Evolutionary conservation across 2,329 filamentous ascomycete genomes (phyloP), one percentile per base, ranked within the genome.

Genomic region (Phialophora chinensis): DNA sequence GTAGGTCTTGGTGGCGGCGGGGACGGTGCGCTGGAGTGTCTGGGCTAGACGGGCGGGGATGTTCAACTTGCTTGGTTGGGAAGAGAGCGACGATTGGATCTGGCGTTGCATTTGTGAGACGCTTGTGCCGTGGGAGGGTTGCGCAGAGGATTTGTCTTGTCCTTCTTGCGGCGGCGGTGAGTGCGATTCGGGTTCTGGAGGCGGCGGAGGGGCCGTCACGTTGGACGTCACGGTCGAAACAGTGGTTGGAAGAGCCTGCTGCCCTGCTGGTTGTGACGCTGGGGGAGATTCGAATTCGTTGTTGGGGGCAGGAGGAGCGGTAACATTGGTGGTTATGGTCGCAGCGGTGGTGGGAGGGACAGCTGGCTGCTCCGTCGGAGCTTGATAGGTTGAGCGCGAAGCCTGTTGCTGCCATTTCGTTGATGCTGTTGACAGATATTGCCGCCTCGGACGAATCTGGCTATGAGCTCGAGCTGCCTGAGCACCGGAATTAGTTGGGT

Each of bases 1-100:
- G 77, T 97, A 97, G 12, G 87, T 88, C 73, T 89, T 87, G 8
- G 84, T 84, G 1, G 81, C 78, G 56, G 73, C 75, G 59, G 78
- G 74, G 70, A 79, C 76, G 38, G 76, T 73, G 12, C 75, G 74
- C 38, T 74, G 73, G 2, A 80, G 73, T 20, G 68, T 57, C 60
- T 67, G 63, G 17, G 67, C 70, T 27, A 72, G 61, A 20, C 67
- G 66, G 14, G 25, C 64, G 6, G 59, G 57, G n/a, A 71, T 55
- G 60, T 44, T 55, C 54, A 35, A 14, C 49, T 70, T 52, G 42
- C 47, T 52, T 47, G 59, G 59, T 23, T 23, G 42, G 33, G 64
- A 25, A 14, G 44, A 23, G 7, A 67, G 65, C 14, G 62, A 44
- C 3, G 52, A 53, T 50, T 67, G 54, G 49, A 69, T 69, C 55